phyloP scores from a whole-genome alignment of 2,329 filamentous ascomycete species.

The Sporothrix pseudoabietina region DNA sequence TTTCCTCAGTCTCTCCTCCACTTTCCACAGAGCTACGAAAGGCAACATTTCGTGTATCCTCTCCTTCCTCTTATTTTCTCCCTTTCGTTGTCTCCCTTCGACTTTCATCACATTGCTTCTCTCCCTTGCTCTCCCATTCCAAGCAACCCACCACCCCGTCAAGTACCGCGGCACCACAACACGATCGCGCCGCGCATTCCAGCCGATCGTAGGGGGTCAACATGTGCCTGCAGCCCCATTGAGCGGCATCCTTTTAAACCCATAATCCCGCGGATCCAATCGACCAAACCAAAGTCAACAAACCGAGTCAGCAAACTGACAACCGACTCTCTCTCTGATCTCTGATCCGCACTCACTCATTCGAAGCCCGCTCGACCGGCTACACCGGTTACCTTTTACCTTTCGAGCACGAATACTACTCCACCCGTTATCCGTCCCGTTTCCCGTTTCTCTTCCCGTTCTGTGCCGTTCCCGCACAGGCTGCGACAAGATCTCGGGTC shows the following conservation, averaged over 20 bases:
- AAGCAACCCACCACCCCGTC: not conserved
- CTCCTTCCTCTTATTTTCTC: not conserved
- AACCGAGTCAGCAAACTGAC: not conserved
- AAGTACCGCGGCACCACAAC: not conserved
- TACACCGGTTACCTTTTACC: not conserved
- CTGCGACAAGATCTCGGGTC: not conserved
- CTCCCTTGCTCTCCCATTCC: conserved; percentile 19
- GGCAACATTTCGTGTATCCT: not conserved
- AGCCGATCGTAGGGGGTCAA: conserved; percentile 15
- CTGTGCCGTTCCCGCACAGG: not conserved
- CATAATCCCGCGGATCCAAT: conserved; percentile 10
- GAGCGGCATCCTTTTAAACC: conserved; percentile 20
- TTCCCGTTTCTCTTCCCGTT: not conserved
- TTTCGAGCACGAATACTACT: not conserved
- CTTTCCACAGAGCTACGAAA: not conserved
- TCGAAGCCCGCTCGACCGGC: not conserved
- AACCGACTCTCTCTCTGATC: not conserved
- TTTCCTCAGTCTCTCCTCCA: not conserved
- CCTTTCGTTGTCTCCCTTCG: not conserved
- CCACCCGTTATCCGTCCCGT: not conserved
- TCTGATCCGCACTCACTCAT: not conserved
- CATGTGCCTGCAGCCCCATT: conserved; percentile 25
- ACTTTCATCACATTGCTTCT: conserved; percentile 5
- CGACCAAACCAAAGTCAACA: not conserved
- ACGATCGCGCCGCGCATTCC: conserved; percentile 4